Base-by-base conservation (phyloP, 108 stramenopile genomes). In the Skeletonema marinoi region DNA sequence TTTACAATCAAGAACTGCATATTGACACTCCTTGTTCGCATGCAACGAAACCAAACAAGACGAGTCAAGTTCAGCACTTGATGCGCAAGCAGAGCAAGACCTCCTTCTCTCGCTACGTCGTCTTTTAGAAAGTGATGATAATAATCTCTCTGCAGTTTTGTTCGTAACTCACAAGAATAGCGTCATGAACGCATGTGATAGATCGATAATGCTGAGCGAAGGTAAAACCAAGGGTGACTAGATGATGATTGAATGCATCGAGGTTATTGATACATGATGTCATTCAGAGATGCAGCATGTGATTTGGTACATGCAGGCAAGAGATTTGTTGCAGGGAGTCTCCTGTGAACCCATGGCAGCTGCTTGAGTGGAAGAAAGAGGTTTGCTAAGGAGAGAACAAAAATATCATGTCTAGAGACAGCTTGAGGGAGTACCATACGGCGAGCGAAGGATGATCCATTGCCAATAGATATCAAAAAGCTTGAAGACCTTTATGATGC, bases 101-200 rank as follows among this genome's bases (percentile, higher is more conserved):
- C 48, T 83, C 31, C 77, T 83, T 12, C 50, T 70, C 1, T 68
- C 61, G 4, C 68, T 83, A 51, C 82, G 82, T 46, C 50, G 39
- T 38, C 50, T 77, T 50, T 63, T 83, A 12, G 77, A 83, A 17
- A 83, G 72, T 62, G 51, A 83, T 11, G 74, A 78, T 19, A 74
- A 83, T 65, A 83, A 74, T 67, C 41, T 83, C n/a, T 70, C 82
- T 6, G 67, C 68, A 6, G 68, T 83, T 4, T 60, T 83, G 12
- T 83, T 83, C 71, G 72, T 77, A 4, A 83, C 82, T 11, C 82
- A 83, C 50, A 83, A 83, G 62, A 77, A 77, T 61, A 77, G 66
- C 44, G 82, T 83, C 0, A 62, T 83, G 39, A 39, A 58, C 16
- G 71, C 75, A 30, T 83, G 82, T 66, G 82, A 77, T 59, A 46